Base-by-base conservation (phyloP, 192 early-diverging fungal species). In the Backusella macrospora region DNA sequence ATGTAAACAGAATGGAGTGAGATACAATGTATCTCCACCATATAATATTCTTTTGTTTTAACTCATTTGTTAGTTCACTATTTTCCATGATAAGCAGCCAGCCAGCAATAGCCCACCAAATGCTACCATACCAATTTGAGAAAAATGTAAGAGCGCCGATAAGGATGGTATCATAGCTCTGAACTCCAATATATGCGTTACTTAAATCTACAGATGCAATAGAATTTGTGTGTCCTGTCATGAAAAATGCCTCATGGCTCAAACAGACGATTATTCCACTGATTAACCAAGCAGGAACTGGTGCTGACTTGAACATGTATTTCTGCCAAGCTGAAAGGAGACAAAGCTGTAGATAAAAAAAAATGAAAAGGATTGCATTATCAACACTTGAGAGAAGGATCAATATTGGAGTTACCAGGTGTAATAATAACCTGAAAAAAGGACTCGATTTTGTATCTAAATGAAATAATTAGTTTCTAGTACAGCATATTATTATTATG, bases 181-280 rank as follows among this genome's bases (percentile, higher is more conserved):
- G 82, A 38, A 94, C 87, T 5, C 92, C 92, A 5, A 88, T 85
- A 70, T 94, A 94, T 3, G 91, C 87, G 64, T 90, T 90, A 71
- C 91, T 90, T 21, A 94, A 80, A 62, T 94, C 92, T n/a, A 92
- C 81, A 10, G 91, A 90, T 0, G 92, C 90, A 21, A 94, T 89
- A 5, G 91, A 90, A 73, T 94, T 94, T 0, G 91, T 90, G 78
- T 92, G 92, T 18, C 91, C 92, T 37, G 89, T 83, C 6, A 83
- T 59, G 66, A 89, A 94, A 47, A 94, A 94, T 16, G 92, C 87
- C 2, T 83, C 78, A 10, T 90, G 80, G 18, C 79, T 83, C 52
- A 88, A 77, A 26, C 76, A 77, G 62, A 87, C 71, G 6, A 87
- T 29, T 0, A 77, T 10, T 5, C 43, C 26, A 12, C 63, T 39